Evolutionary conservation across 768 basidiomycete species (phyloP).

Genomic region (Leucosporidium scottii): DNA sequence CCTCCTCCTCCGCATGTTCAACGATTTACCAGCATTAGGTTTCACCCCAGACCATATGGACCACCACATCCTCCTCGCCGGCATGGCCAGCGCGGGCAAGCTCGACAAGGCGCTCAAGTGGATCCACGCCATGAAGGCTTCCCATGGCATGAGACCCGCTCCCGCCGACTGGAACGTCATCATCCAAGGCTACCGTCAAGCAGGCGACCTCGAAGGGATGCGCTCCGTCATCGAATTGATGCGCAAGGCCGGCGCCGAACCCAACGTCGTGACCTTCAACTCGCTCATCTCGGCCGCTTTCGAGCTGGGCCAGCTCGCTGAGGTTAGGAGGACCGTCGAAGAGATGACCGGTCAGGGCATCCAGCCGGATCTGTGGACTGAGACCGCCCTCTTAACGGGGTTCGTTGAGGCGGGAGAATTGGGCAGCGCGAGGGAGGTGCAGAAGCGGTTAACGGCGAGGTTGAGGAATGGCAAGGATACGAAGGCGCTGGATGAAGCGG

Average conservation of each 20-base stretch:
- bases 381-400: slow-evolving; percentile 24
- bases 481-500: slow-evolving; percentile 1
- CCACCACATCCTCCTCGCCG: slow-evolving; percentile 26
- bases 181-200: slow-evolving; percentile 16
- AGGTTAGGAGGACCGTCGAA: slow-evolving; percentile 4
- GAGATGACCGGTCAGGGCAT: slow-evolving; percentile 13
- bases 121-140: slow-evolving; percentile 14
- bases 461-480: background rate
- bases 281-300: slow-evolving; percentile 24
- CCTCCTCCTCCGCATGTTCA: slow-evolving; percentile 20
- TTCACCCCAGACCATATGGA: background rate
- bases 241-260: slow-evolving; percentile 5
- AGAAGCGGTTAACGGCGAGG: background rate
- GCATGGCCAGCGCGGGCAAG: background rate
- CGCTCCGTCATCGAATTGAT: background rate
- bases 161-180: slow-evolving; percentile 28
- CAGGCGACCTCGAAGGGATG: slow-evolving; percentile 15
- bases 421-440: slow-evolving; percentile 13
- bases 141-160: slow-evolving; percentile 5
- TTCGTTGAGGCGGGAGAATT: slow-evolving; percentile 22
- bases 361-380: slow-evolving; percentile 16
- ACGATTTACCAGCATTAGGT: slow-evolving; percentile 8
- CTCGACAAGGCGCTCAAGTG: slow-evolving; percentile 14
- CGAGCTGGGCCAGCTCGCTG: background rate
- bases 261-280: slow-evolving; percentile 28